Conservation (phyloP, 2,329 filamentous ascomycete species). For the Cordyceps fumosorosea region DNA sequence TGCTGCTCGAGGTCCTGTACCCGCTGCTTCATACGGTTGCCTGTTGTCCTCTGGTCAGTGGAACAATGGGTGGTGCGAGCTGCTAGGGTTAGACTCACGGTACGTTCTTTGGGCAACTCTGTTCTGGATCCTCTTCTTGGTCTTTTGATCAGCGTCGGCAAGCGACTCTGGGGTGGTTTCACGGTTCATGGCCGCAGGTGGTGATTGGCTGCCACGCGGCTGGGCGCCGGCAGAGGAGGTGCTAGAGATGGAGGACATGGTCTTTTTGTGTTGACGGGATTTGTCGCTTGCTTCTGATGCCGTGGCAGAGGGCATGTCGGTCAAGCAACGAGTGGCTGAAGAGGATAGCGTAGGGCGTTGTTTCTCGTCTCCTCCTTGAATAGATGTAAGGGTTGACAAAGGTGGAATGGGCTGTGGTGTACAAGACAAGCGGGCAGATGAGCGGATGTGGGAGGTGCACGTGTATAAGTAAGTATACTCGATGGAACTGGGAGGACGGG, state of each 20-base stretch:
- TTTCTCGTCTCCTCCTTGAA: not conserved
- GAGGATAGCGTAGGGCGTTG: not conserved
- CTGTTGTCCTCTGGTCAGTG: not conserved
- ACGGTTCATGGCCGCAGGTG: constrained; percentile 7
- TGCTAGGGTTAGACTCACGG: constrained; percentile 18
- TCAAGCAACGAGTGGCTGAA: not conserved
- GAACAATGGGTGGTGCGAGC: not conserved
- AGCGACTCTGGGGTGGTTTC: constrained; percentile 4
- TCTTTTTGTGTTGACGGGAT: constrained; percentile 6
- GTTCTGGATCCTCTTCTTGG: constrained; percentile 29
- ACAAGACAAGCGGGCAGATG: not conserved
- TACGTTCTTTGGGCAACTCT: constrained; percentile 27
- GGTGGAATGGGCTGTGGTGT: not conserved
- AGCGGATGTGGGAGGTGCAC: not conserved
- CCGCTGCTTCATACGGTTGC: constrained; percentile 13
- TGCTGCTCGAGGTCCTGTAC: constrained; percentile 14
- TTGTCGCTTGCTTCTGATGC: not conserved
- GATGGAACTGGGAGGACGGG: not conserved
- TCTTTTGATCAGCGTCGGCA: constrained; percentile 18
- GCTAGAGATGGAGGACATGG: constrained; percentile 10
- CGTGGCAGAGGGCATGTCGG: constrained; percentile 8
- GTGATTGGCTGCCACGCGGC: constrained; percentile 5
- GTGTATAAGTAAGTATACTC: constrained; percentile 9
- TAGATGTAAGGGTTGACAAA: not conserved
- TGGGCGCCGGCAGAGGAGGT: constrained; percentile 7